Conservation (phyloP, 768 basidiomycete genomes). For the Russula foetens region DNA sequence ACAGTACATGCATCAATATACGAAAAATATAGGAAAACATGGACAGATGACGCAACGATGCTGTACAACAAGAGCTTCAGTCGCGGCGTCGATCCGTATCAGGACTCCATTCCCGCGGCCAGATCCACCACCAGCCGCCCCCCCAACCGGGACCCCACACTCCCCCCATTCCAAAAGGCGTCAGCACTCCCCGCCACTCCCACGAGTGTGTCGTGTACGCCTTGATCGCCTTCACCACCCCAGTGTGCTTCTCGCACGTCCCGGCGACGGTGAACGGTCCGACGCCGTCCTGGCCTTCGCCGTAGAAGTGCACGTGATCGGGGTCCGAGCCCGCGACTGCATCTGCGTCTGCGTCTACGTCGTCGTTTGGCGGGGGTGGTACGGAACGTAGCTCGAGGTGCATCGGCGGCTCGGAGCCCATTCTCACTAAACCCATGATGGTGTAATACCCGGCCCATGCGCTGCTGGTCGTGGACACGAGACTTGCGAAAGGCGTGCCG, state of each 20-base stretch:
- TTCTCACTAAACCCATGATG: background rate
- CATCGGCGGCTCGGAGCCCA: background rate
- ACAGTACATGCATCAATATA: no score
- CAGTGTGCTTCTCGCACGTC: background rate
- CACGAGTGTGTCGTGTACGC: background rate
- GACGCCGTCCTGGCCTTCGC: background rate
- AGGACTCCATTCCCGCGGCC: constrained; percentile 9
- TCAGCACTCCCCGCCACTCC: background rate
- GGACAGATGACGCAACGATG: no score
- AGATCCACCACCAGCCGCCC: constrained; percentile 5
- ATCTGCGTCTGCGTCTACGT: no score
- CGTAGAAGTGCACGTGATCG: background rate
- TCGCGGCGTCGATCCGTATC: no score
- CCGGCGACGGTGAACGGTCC: background rate
- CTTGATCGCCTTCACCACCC: background rate
- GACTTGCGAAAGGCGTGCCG: background rate
- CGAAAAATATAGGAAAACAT: no score
- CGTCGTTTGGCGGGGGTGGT: no score
- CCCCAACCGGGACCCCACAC: background rate
- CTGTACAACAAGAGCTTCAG: no score
- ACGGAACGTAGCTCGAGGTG: background rate
- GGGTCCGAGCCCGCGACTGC: background rate
- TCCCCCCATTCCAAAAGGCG: constrained; percentile 11
- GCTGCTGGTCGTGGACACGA: background rate
- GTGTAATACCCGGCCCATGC: constrained; percentile 6